A percentile compares a stretch with the other conserved stretches of the same genome.
phyloP scores from a whole-genome alignment of 192 early-diverging fungal genomes.

The Entomortierella lignicola region DNA sequence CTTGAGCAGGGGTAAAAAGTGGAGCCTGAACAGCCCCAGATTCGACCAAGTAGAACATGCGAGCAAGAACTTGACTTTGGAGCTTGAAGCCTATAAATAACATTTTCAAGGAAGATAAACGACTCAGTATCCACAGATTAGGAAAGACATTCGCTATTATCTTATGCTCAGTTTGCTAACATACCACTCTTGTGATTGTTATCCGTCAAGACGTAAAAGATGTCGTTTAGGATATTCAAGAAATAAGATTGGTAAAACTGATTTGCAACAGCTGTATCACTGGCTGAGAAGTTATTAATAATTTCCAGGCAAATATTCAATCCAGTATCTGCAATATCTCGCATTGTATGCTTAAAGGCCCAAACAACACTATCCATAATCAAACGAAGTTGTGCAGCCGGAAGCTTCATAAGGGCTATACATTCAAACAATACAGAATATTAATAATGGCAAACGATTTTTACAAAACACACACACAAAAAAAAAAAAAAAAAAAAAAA shows the following conservation, averaged over 20 bases:
- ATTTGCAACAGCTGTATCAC: conserved; percentile 81
- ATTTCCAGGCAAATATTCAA: conserved; percentile 89
- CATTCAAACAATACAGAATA: not conserved
- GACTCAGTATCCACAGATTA: not conserved
- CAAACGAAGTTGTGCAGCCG: conserved; percentile 88
- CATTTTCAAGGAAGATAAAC: not conserved
- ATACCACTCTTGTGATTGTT: conserved; percentile 96
- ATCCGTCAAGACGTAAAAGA: conserved; percentile 97
- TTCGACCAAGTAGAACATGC: conserved; percentile 90
- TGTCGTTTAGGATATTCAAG: conserved; percentile 91
- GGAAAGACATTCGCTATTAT: not conserved
- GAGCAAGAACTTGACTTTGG: conserved; percentile 90
- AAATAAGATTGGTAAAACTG: conserved; percentile 94
- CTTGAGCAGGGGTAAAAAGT: conserved; percentile 81
- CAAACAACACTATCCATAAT: conserved; percentile 96
- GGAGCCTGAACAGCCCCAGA: conserved; percentile 86
- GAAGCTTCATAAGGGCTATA: conserved; percentile 83
- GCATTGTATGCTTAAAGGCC: conserved; percentile 99
- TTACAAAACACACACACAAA: conserved; percentile 12
- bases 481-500: no score
- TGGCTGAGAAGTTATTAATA: conserved; percentile 85
- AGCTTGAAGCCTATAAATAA: conserved; percentile 84
- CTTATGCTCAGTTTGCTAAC: not conserved
- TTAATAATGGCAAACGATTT: not conserved
- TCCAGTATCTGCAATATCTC: conserved; percentile 95